These are phyloP conservation scores for Castanea sativa DNA, from an alignment of 306 rosid genomes.

Conservation along the genomic window DNA sequence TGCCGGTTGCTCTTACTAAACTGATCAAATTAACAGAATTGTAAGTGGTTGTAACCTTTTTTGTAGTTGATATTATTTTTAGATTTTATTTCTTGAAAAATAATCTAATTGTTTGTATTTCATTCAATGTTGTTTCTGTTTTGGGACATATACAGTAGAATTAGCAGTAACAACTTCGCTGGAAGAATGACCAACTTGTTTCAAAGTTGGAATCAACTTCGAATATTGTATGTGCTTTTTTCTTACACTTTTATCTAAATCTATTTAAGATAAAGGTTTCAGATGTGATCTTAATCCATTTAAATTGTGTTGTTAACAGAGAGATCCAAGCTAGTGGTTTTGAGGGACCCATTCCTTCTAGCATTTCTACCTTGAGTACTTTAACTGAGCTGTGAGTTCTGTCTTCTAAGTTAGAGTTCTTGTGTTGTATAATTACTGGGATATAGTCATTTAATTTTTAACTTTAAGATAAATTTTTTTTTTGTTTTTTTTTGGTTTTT, in stretches of 20 bases:
- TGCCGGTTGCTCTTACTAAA: neutral
- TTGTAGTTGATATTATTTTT: neutral
- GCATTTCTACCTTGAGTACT: no score
- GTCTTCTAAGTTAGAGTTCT: no score
- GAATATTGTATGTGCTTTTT: neutral
- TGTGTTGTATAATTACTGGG: no score
- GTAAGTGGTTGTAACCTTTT: slow-evolving; percentile 7
- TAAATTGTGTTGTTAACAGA: no score
- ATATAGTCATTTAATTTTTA: no score
- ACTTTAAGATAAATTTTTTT: no score
- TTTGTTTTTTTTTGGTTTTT: no score
- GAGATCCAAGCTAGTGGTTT: no score
- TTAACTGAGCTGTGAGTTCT: no score
- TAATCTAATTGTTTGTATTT: neutral
- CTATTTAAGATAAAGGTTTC: neutral
- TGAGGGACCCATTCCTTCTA: no score
- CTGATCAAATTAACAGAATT: slow-evolving; percentile 6
- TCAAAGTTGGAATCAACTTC: neutral
- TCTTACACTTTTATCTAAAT: neutral
- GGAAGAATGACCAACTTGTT: slow-evolving; percentile 28
- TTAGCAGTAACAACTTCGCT: slow-evolving; percentile 31
- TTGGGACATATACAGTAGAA: neutral
- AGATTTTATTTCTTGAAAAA: neutral
- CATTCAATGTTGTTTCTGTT: neutral
- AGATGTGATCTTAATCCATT: no score